Base-by-base conservation (phyloP, 305 asterid species). In the Fraxinus angustifolia region DNA sequence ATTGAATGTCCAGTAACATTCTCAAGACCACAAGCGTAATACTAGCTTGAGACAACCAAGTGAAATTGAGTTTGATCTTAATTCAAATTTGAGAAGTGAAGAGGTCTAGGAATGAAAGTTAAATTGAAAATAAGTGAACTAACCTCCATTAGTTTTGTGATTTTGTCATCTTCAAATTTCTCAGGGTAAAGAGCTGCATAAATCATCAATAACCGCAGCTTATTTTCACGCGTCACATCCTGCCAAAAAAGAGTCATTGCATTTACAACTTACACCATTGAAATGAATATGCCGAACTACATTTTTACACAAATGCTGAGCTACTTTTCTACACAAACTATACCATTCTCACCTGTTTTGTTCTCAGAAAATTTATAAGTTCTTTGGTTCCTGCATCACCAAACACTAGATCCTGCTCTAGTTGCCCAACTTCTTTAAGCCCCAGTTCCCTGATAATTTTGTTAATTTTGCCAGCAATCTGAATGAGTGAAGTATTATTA, bases 381-480 rank as follows among this genome's bases (percentile, higher is more conserved):
- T 94, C 98, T 87, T 94, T 94, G 53, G 97, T 94, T 87, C 96
- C 97, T 78, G 97, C 98, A 88, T 94, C 99, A 87, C 98, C 99
- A 80, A 96, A 96, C 79, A 94, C 99, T 87, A 96, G 95, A 85
- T 93, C 97, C 86, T 96, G 99, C 91, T 96, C 98, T 81, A 96
- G 88, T 82, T 96, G 91, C 76, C 99, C 98, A 87, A 96, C 90
- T 83, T 94, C 99, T 90, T 90, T 94, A 75, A 96, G 94, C 80
- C 92, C 94, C 78, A 85, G 86, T 80, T 96, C 99, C 89, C 89
- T 86, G 76, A 96, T 96, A 82, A 89, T 91, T 87, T 80, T 92
- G 90, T 93, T 93, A 76, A 96, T 88, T 87, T 91, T 94, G 76
- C 94, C 97, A 8, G 99, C 99, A 86, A 96, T 93, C 99, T 96